Conservation (phyloP, 1,284 basidiomycete genomes). For the Wolfiporia cocos region DNA sequence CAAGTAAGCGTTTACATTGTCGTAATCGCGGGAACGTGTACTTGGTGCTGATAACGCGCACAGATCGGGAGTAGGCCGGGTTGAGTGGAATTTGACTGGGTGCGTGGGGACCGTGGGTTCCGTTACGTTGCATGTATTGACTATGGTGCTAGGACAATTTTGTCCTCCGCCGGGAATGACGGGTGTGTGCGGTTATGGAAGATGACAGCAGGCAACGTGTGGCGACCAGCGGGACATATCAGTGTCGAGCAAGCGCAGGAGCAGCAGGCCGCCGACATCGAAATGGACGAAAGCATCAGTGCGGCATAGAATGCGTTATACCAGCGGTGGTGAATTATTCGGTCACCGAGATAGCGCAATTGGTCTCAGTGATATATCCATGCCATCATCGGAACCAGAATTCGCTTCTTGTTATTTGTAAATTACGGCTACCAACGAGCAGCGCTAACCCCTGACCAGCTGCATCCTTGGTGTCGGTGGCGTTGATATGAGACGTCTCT, state of each 20-base stretch:
- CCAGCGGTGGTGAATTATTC: too few species aligned
- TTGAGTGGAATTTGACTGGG: constrained; percentile 89
- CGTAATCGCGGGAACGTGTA: too few species aligned
- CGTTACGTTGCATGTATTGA: not conserved
- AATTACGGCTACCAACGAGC: too few species aligned
- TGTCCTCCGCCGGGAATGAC: constrained; percentile 87
- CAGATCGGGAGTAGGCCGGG: constrained; percentile 63
- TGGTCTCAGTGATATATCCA: too few species aligned
- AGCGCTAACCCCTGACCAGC: too few species aligned
- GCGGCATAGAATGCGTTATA: constrained; percentile 15
- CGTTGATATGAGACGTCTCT: too few species aligned
- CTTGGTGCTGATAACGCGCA: too few species aligned
- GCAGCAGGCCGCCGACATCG: constrained; percentile 33
- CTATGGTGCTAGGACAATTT: constrained; percentile 76
- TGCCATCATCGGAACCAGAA: too few species aligned
- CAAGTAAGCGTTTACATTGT: constrained; percentile 49
- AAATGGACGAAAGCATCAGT: constrained; percentile 29
- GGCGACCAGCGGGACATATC: constrained; percentile 73
- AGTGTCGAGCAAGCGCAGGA: constrained; percentile 71
- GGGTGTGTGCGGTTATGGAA: constrained; percentile 89
- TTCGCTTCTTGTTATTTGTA: too few species aligned
- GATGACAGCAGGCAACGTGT: constrained; percentile 67
- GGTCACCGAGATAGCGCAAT: too few species aligned
- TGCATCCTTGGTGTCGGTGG: too few species aligned
- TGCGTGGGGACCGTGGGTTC: constrained; percentile 30